These are phyloP conservation scores for Debaryomyces hansenii DNA, from an alignment of 805 yeast genomes.

Conservation along the genomic window DNA sequence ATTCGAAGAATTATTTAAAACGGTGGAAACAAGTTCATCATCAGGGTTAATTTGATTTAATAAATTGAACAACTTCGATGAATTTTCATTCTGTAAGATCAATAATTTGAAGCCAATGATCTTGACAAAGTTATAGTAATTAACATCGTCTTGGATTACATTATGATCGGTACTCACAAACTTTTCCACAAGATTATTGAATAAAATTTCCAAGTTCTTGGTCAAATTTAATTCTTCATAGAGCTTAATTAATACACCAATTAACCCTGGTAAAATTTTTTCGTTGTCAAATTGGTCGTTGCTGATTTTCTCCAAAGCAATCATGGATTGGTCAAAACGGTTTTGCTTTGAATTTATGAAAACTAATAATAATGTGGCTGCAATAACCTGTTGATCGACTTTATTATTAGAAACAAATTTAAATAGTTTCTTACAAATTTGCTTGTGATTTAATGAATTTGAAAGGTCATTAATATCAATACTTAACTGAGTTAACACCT, in stretches of 20 bases:
- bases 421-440: constrained; percentile 20
- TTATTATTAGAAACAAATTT: constrained; percentile 14
- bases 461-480: constrained; percentile 27
- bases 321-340: constrained; percentile 30
- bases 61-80: constrained; percentile 19
- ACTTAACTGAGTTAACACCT: constrained; percentile 26
- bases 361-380: constrained; percentile 30
- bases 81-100: constrained; percentile 13
- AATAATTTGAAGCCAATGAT: constrained; percentile 30
- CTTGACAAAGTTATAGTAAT: constrained; percentile 27
- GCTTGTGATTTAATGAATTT: constrained; percentile 9
- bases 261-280: constrained; percentile 45
- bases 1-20: constrained; percentile 17
- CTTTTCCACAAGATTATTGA: constrained; percentile 14
- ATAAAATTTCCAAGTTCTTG: constrained; percentile 25
- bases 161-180: constrained; percentile 9
- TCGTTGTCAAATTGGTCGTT: constrained; percentile 19
- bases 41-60: constrained; percentile 17
- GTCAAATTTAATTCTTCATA: constrained; percentile 45
- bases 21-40: constrained; percentile 25
- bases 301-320: constrained; percentile 34
- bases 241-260: constrained; percentile 49
- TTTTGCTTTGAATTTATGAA: constrained; percentile 18
- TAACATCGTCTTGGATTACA: constrained; percentile 8
- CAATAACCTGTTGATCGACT: constrained; percentile 12